Conservation (phyloP, 176 grass and related monocot species). For the Themeda triandra region DNA sequence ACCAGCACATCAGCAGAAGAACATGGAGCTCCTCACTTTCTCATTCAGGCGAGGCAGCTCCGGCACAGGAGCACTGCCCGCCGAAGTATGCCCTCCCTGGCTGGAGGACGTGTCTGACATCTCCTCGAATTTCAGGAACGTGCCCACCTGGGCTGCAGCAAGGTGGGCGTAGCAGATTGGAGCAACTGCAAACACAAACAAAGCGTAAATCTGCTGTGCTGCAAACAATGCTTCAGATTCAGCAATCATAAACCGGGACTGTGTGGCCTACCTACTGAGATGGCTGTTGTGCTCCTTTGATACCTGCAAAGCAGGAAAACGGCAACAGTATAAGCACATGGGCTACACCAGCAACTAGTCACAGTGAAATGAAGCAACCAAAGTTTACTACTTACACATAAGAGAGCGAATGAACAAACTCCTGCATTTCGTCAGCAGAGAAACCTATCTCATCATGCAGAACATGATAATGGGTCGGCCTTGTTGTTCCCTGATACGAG, state of each 20-base stretch:
- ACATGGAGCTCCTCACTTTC: constrained; percentile 88
- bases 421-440: constrained; percentile 71
- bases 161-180: constrained; percentile 78
- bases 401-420: constrained; percentile 84
- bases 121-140: constrained; percentile 87
- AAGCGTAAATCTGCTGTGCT: not conserved
- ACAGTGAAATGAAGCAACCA: not conserved
- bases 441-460: constrained; percentile 84
- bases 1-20: constrained; percentile 65
- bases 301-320: constrained; percentile 49
- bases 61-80: constrained; percentile 41
- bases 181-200: constrained; percentile 58
- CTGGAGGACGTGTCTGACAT: constrained; percentile 64
- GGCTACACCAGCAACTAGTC: not conserved
- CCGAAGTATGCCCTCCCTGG: constrained; percentile 57
- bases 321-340: not conserved
- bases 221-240: not conserved
- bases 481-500: constrained; percentile 63
- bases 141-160: constrained; percentile 65
- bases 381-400: constrained; percentile 68
- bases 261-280: constrained; percentile 57
- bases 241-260: not conserved
- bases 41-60: constrained; percentile 69
- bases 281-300: constrained; percentile 90
- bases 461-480: constrained; percentile 89